Base-by-base conservation (phyloP, 768 basidiomycete genomes). In the Panellus pusillus region DNA sequence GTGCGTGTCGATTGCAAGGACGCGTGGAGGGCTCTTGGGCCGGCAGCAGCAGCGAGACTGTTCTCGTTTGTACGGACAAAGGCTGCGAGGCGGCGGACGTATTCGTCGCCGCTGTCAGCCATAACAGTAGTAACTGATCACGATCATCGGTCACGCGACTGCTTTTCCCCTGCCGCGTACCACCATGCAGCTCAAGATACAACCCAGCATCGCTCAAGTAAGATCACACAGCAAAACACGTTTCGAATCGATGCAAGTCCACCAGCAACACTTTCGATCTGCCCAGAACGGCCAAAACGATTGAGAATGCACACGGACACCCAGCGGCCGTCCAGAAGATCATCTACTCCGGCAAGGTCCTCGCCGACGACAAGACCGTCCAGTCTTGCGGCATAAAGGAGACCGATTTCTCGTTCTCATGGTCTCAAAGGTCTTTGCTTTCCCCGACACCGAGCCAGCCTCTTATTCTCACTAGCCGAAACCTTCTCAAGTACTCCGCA, bases 391-490 rank as follows among this genome's bases (percentile, higher is more conserved):
- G 88, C 49, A 91, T 98, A 78, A 95, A 97, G 75, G 96, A 98
- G 73, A 98, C 97, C 76, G 96, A 97, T 70, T 99, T 99, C 75
- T 98, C 55, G 97, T 99, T n/a, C 83, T 99, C 39, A 99, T 98
- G 96, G 91, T 98, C 31, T 83, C 93, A 46, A 98, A 97, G 84
- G 95, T 95, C 58, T 36, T 18, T n/a, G 48, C 28, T 19, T 32
- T 36, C 18, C 38, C 37, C 13, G n/a, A 20, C n/a, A 6, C 6
- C 19, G 8, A 12, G 13, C 5, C 29, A 49, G 49, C 28, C 44
- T 46, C 31, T 49, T 37, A 32, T 38, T 15, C 27, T 15, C 45
- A 11, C 42, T 43, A 87, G 86, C 85, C 82, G 36, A 87, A 85
- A 62, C 72, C 82, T 8, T 70, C 78, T 2, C 71, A 81, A 18